Evolutionary conservation across 257 asterid species (phyloP).

Genomic region (Oldenlandia corymbosa): DNA sequence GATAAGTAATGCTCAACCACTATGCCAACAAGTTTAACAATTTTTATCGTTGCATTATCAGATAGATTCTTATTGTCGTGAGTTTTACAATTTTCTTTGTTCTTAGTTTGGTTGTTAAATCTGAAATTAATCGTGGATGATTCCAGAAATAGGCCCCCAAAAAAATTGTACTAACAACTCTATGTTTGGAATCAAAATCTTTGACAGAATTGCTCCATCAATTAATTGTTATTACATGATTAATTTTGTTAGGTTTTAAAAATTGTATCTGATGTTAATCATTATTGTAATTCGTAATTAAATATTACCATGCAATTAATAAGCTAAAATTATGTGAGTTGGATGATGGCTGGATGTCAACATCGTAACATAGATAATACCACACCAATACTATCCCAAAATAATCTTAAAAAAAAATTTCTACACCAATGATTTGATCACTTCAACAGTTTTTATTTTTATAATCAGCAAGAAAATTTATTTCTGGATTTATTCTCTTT

Average conservation of each 20-base stretch:
- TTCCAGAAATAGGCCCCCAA: too few relatives aligned
- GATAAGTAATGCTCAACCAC: too few relatives aligned
- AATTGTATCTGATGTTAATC: conserved; percentile 14
- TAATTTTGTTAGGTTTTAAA: conserved; percentile 16
- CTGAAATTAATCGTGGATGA: conserved; percentile 20
- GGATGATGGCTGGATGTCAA: conserved; percentile 40
- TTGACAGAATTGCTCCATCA: too few relatives aligned
- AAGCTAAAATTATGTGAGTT: conserved; percentile 25
- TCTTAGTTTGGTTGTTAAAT: conserved; percentile 7
- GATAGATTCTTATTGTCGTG: conserved; percentile 28
- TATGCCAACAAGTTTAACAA: too few relatives aligned
- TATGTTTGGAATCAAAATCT: too few relatives aligned
- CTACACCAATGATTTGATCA: too few relatives aligned
- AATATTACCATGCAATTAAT: conserved; percentile 13
- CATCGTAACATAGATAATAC: conserved; percentile 15
- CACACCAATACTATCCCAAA: neutral
- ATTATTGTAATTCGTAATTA: conserved; percentile 23
- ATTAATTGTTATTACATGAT: conserved; percentile 2
- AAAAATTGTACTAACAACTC: too few relatives aligned
- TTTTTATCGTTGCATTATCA: conserved; percentile 17
- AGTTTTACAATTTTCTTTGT: too few relatives aligned
- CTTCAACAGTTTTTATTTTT: too few relatives aligned
- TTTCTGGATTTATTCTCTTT: too few relatives aligned
- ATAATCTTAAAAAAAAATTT: neutral
- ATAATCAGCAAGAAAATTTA: too few relatives aligned